phyloP scores from a whole-genome alignment of 2,329 filamentous ascomycete species.

The Gaeumannomyces tritici region DNA sequence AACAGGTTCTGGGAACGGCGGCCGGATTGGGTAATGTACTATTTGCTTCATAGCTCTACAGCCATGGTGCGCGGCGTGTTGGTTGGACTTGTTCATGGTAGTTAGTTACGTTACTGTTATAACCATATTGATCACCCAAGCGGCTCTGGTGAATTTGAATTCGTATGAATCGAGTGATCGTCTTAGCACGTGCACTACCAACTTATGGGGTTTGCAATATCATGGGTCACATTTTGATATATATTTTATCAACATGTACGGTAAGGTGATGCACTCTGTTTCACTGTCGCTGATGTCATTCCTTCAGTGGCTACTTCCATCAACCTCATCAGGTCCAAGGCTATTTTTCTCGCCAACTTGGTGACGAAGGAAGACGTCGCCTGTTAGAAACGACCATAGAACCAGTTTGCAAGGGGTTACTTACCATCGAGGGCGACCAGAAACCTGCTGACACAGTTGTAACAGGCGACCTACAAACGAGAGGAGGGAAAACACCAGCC shows the following conservation, averaged over 20 bases:
- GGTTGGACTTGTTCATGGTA: background rate
- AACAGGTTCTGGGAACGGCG: background rate
- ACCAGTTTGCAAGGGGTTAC: conserved; percentile 14
- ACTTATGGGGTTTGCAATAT: too few relatives aligned
- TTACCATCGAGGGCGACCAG: conserved; percentile 70
- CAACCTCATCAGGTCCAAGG: conserved; percentile 32
- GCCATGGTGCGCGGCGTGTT: background rate
- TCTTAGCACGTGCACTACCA: too few relatives aligned
- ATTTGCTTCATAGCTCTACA: background rate
- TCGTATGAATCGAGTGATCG: too few relatives aligned
- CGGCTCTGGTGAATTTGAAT: too few relatives aligned
- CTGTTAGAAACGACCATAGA: background rate
- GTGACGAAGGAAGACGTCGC: background rate
- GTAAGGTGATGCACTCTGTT: too few relatives aligned
- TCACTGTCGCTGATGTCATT: background rate
- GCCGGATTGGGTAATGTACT: background rate
- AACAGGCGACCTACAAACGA: conserved; percentile 47
- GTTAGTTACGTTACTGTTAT: background rate
- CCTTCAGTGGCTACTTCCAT: conserved; percentile 16
- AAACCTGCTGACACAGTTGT: conserved; percentile 80
- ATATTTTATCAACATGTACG: too few relatives aligned
- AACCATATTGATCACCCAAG: too few relatives aligned
- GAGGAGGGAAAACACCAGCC: background rate
- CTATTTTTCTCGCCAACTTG: conserved; percentile 49
- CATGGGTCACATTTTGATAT: too few relatives aligned